phyloP scores from a whole-genome alignment of 2,329 filamentous ascomycete species.

The Trichoderma aggressivum region DNA sequence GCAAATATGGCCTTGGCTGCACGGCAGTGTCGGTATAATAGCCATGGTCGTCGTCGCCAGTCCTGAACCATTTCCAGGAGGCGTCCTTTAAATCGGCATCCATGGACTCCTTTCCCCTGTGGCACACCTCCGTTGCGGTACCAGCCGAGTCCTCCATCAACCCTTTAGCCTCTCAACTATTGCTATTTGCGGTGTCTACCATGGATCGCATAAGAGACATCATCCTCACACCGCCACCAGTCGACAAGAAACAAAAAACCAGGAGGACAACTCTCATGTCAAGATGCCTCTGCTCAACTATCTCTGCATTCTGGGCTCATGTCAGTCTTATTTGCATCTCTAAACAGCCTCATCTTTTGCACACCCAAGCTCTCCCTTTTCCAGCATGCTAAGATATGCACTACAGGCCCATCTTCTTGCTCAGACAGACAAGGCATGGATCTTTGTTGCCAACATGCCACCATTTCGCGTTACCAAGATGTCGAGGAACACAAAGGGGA shows the following conservation, averaged over 20 bases:
- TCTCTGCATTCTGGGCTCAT: constrained; percentile 17
- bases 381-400: background rate
- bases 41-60: background rate
- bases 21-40: constrained; percentile 5
- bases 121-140: background rate
- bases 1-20: constrained; percentile 7
- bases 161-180: background rate
- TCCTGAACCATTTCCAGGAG: background rate
- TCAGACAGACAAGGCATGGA: constrained; percentile 15
- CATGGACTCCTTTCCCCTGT: background rate
- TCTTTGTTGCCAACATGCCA: constrained; percentile 17
- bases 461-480: constrained; percentile 18
- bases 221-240: background rate
- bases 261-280: constrained; percentile 6
- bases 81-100: background rate
- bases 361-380: background rate
- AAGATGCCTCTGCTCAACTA: constrained; percentile 14
- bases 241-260: background rate
- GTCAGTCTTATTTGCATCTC: constrained; percentile 1
- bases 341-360: background rate
- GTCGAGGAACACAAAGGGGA: background rate
- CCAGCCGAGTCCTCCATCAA: background rate
- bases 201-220: constrained; percentile 2
- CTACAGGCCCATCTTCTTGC: constrained; percentile 16
- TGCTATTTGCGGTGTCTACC: background rate